Base-by-base conservation (phyloP, 306 rosid species). In the Biancaea sappan region DNA sequence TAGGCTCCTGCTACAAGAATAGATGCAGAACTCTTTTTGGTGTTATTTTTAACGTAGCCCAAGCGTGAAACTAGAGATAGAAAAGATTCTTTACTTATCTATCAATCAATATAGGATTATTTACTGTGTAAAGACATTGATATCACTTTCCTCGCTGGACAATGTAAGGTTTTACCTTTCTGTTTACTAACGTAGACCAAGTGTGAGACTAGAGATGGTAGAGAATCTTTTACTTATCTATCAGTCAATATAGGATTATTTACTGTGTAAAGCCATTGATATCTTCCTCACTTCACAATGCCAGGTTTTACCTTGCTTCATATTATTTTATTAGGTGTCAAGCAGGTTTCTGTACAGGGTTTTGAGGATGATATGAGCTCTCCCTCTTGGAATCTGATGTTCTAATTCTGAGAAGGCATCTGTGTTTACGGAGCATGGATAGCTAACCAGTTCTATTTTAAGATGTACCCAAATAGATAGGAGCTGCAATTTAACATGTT, bases 341-440 rank as follows among this genome's bases (percentile, higher is more conserved):
- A 54, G 31, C 35, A 56, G n/a, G 19, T 22, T 53, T 64, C 16
- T 76, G 26, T 56, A 52, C 59, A 40, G 50, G 18, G 9, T 50
- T 38, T 50, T 50, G 25, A 34, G 37, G 6, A 22, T 38, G 51
- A 69, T 41, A 40, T 12, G 61, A 44, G 38, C 60, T 60, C 7
- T 46, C 43, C 16, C 12, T 51, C 31, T 38, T n/a, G 51, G 21
- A 8, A 38, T 78, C 77, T 53, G 28, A 24, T 69, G 32, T n/a
- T n/a, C n/a, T n/a, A n/a, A n/a, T 60, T 59, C 28, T 50, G 1
- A 50, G 32, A 21, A 4, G 31, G 54, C 5, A 13, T 57, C 9
- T 70, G 16, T 53, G 56, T 25, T 9, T 62, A 7, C n/a, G n/a
- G n/a, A n/a, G n/a, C 56, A 13, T 70, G 2, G 66, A 61, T 44